Percentiles rank a stretch among this genome's conserved stretches.
These are phyloP conservation scores for Debaryomyces fabryi DNA, from an alignment of 1,139 yeast species.

Conservation along the genomic window DNA sequence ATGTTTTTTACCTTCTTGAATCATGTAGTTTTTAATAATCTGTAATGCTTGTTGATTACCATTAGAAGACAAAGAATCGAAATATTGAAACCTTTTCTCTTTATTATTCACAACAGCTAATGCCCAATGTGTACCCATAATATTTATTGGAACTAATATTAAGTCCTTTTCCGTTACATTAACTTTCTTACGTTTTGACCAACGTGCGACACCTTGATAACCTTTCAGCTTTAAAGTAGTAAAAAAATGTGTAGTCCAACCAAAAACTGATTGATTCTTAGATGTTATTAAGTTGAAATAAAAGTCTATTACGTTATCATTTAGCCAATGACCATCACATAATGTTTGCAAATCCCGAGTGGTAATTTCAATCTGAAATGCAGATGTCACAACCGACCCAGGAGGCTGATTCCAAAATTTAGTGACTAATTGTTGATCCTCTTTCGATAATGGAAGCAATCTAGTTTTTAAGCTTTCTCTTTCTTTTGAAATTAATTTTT, in stretches of 20 bases:
- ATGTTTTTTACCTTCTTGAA: slow-evolving; percentile 54
- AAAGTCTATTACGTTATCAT: slow-evolving; percentile 87
- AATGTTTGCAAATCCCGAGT: slow-evolving; percentile 73
- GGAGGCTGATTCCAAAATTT: slow-evolving; percentile 25
- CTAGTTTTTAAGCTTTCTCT: slow-evolving; percentile 16
- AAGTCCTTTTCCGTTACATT: slow-evolving; percentile 64
- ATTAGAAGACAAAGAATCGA: slow-evolving; percentile 70
- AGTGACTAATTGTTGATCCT: slow-evolving; percentile 25
- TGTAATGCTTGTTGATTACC: slow-evolving; percentile 60
- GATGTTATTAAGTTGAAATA: slow-evolving; percentile 63
- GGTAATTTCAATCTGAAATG: slow-evolving; percentile 58
- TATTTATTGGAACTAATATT: slow-evolving; percentile 82
- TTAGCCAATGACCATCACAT: slow-evolving; percentile 77
- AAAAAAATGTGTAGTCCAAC: slow-evolving; percentile 88
- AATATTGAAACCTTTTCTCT: slow-evolving; percentile 61
- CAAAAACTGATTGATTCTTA: slow-evolving; percentile 49
- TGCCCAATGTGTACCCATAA: slow-evolving; percentile 90
- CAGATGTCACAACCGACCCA: slow-evolving; percentile 26
- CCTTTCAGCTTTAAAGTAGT: slow-evolving; percentile 73
- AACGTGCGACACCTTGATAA: slow-evolving; percentile 77
- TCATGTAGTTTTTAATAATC: slow-evolving; percentile 60
- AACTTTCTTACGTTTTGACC: slow-evolving; percentile 86
- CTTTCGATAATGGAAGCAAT: slow-evolving; percentile 18
- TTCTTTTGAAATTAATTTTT: slow-evolving; percentile 15
- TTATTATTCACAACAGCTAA: slow-evolving; percentile 74